Conservation (phyloP, 1,284 basidiomycete genomes). For the Ustilago loliicola region DNA sequence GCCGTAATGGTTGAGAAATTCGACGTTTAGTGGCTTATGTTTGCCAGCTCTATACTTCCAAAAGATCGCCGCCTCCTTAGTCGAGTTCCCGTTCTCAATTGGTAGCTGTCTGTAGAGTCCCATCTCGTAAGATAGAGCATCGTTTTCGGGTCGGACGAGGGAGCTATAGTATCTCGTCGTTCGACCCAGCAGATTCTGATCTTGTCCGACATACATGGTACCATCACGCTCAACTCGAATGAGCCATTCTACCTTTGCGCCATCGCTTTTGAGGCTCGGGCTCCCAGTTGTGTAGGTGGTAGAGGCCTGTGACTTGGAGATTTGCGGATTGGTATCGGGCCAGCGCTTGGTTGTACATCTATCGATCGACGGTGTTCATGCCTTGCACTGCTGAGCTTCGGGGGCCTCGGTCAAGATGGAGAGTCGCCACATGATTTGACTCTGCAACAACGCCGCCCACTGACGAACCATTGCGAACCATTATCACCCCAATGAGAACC, state of each 20-base stretch:
- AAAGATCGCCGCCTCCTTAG: conserved; percentile 18
- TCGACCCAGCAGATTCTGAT: not conserved
- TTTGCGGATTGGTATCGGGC: not conserved
- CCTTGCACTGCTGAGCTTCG: too few species aligned
- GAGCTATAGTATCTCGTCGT: not conserved
- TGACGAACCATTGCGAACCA: too few species aligned
- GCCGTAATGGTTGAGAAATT: conserved; percentile 2
- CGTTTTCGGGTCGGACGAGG: not conserved
- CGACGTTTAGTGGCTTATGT: conserved; percentile 7
- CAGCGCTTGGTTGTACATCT: not conserved
- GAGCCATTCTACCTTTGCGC: not conserved
- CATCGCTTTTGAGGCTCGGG: not conserved
- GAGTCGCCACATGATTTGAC: too few species aligned
- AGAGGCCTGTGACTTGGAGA: not conserved
- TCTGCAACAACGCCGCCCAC: too few species aligned
- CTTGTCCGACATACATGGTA: not conserved
- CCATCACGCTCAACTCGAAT: not conserved
- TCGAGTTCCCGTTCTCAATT: not conserved
- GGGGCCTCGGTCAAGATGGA: too few species aligned
- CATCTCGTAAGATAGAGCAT: conserved; percentile 1
- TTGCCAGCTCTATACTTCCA: conserved; percentile 6
- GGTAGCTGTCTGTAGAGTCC: not conserved
- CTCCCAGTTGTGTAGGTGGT: not conserved
- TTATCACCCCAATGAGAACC: too few species aligned
- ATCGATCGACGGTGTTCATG: not conserved